Conservation (phyloP, 129 eudicot genomes). For the Saposhnikovia divaricata region DNA sequence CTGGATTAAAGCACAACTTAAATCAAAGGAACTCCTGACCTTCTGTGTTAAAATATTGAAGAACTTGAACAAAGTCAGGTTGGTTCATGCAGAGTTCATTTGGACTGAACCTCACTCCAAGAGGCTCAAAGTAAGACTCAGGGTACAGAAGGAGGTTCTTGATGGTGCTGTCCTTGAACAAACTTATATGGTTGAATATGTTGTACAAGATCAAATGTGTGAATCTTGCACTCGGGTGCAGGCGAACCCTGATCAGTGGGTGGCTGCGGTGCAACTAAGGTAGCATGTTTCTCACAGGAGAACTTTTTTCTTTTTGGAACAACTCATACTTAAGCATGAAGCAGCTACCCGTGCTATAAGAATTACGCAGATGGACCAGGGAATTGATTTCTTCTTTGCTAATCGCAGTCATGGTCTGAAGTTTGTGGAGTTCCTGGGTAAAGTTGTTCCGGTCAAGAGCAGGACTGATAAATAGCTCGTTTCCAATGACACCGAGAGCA, state of each 20-base stretch:
- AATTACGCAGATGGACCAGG: conserved; percentile 14
- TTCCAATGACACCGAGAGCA: conserved; percentile 12
- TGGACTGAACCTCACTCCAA: conserved; percentile 27
- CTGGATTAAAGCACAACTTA: conserved; percentile 40
- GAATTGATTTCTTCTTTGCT: conserved; percentile 12
- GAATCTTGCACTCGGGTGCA: conserved; percentile 42
- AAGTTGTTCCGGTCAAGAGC: conserved; percentile 10
- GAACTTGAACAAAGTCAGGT: conserved; percentile 13
- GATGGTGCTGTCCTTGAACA: conserved; percentile 44
- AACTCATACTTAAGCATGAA: conserved; percentile 13
- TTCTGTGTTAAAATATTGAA: conserved; percentile 44
- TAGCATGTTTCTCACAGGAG: conserved; percentile 14
- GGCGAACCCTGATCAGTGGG: conserved; percentile 61
- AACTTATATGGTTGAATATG: conserved; percentile 37
- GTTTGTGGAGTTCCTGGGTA: conserved; percentile 8
- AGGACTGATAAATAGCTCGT: conserved; percentile 5
- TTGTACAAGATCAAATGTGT: conserved; percentile 49
- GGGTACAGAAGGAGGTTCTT: conserved; percentile 46
- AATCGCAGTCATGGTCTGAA: conserved; percentile 13
- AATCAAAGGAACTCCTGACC: conserved; percentile 46
- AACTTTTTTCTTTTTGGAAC: conserved; percentile 12
- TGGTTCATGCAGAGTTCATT: conserved; percentile 20
- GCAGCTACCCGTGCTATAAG: conserved; percentile 13
- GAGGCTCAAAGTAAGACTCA: conserved; percentile 28
- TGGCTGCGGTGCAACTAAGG: conserved; percentile 14